Percentiles rank a stretch among this genome's conserved stretches.
Conservation (phyloP, 306 rosid genomes). For the Castanea sativa region DNA sequence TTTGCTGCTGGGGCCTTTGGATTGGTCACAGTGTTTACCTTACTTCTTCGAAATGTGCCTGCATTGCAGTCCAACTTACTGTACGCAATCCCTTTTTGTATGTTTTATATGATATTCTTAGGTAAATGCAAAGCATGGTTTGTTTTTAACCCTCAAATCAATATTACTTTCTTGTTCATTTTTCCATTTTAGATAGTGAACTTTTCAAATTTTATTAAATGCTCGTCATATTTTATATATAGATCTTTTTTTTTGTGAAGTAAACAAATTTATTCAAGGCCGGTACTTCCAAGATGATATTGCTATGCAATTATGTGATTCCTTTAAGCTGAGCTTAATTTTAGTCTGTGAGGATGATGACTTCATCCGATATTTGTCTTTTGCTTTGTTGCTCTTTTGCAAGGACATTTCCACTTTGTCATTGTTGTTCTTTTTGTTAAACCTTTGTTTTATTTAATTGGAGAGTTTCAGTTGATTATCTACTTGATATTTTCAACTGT, state of each 20-base stretch:
- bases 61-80: constrained; percentile 77
- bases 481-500: not conserved
- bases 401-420: not conserved
- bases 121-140: not conserved
- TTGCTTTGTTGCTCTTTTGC: constrained; percentile 18
- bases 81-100: constrained; percentile 42
- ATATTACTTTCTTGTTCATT: not conserved
- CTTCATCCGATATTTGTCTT: constrained; percentile 15
- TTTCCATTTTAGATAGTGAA: not conserved
- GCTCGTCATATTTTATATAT: not conserved
- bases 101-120: not conserved
- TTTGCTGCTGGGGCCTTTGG: constrained; percentile 94
- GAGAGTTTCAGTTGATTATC: constrained; percentile 11
- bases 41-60: constrained; percentile 91
- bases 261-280: constrained; percentile 3
- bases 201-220: not conserved
- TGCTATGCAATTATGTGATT: constrained; percentile 4
- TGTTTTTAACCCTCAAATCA: not conserved
- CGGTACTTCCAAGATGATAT: constrained; percentile 6
- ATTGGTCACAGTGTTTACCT: constrained; percentile 79
- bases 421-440: constrained; percentile 11
- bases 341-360: constrained; percentile 15
- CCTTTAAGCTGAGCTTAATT: constrained; percentile 3
- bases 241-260: not conserved
- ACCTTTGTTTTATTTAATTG: constrained; percentile 13